Evolutionary conservation across 148 eudicot species (phyloP), one percentile per base, ranked within the genome.

Genomic region (Cornus controversa): DNA sequence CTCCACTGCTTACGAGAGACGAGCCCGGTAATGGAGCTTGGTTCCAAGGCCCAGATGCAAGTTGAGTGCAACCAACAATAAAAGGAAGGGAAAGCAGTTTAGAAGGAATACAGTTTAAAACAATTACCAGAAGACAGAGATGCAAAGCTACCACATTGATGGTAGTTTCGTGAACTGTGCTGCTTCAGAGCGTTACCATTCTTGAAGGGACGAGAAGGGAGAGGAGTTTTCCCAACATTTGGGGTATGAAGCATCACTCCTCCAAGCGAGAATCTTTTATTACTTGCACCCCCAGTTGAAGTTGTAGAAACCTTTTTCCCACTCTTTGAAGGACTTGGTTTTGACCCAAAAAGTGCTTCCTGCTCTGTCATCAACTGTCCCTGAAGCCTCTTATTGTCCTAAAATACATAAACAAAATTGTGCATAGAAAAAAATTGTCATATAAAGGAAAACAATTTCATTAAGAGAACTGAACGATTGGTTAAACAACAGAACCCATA

Each of bases 271-370:
- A 71, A 75, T 78, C 92, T 83, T 80, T 82, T 88, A 69, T 82
- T 83, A 69, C 65, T 64, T 63, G 78, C 77, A 63, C 75, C 80
- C 4, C 87, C 89, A 29, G 83, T 68, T 18, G 92, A 84, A 68
- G 79, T 67, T 83, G 85, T 89, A 58, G 86, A 78, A 78, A 54
- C 80, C 80, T 88, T 94, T 74, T 64, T 91, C 10, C 76, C 84
- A 79, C 91, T 94, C 70, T 87, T 92, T 71, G 89, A 36, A 63
- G 96, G 97, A 79, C 97, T 94, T 29, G 92, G 95, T 83, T 92
- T 94, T 80, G 98, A 92, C 47, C 97, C 98, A 75, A 89, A 94
- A 25, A 88, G 89, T 28, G 86, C 91, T 87, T 92, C 97, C 82
- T 91, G 86, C 74, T 92, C 90, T 23, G 92, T 80, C 70, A 91